phyloP scores from a whole-genome alignment of 2,329 filamentous ascomycete genomes.

The Phyllosticta ampelicida region DNA sequence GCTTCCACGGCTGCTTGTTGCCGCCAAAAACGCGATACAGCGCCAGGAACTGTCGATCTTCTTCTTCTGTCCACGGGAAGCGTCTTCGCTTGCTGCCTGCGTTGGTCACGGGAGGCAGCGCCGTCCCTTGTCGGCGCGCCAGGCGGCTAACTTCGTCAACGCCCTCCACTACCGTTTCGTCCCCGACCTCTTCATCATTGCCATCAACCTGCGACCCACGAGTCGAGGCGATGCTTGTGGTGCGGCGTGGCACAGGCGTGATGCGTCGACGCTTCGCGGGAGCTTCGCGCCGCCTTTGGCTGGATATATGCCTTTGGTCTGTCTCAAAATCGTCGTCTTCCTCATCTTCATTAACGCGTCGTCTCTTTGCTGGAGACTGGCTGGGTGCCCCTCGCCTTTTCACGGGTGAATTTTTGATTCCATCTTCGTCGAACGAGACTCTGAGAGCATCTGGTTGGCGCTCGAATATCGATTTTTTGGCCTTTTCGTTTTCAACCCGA shows the following conservation, averaged over 20 bases:
- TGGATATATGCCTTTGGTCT: conserved; percentile 16
- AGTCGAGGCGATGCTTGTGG: background rate
- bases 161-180: background rate
- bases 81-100: background rate
- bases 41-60: background rate
- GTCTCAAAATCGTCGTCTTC: conserved; percentile 36
- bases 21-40: background rate
- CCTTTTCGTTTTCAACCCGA: background rate
- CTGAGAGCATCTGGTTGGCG: conserved; percentile 28
- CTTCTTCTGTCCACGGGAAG: conserved; percentile 10
- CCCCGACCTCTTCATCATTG: background rate
- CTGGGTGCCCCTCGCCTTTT: conserved; percentile 14
- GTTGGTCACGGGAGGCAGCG: background rate
- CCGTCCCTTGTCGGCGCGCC: conserved; percentile 1
- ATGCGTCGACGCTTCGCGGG: conserved; percentile 11
- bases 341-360: conserved; percentile 19
- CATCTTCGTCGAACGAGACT: conserved; percentile 23
- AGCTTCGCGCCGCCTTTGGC: conserved; percentile 7
- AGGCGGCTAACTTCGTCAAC: background rate
- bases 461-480: conserved; percentile 25
- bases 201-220: background rate
- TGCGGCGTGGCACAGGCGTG: background rate
- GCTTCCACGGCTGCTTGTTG: background rate
- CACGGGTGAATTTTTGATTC: conserved; percentile 9
- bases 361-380: conserved; percentile 15